Conservation (phyloP, 768 basidiomycete genomes). For the Pisolithus microcarpus region DNA sequence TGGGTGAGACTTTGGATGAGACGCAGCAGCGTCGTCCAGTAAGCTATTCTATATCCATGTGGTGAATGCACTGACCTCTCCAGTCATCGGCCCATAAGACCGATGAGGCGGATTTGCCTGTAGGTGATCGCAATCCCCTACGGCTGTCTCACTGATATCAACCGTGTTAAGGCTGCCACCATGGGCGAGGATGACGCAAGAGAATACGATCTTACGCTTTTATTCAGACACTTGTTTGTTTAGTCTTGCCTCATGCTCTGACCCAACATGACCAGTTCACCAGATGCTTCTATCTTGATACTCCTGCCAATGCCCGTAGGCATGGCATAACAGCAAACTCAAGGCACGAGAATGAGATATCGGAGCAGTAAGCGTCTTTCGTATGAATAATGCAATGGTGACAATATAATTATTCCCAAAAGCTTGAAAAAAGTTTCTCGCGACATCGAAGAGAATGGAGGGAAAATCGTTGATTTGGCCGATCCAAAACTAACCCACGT, state of each 20-base stretch:
- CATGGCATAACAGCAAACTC: conserved; percentile 55
- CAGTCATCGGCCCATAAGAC: conserved; percentile 5
- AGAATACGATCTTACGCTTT: conserved; percentile 71
- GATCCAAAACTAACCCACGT: conserved; percentile 84
- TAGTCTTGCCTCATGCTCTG: neutral
- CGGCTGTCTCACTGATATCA: neutral
- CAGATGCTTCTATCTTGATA: conserved; percentile 88
- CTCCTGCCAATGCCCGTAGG: conserved; percentile 60
- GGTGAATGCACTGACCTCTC: neutral
- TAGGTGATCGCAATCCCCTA: neutral
- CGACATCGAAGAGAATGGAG: conserved; percentile 63
- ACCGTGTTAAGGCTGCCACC: conserved; percentile 28
- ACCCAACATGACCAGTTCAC: neutral
- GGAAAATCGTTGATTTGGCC: conserved; percentile 56
- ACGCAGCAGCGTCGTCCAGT: conserved; percentile 1
- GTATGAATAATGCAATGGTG: neutral
- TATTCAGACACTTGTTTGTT: conserved; percentile 78
- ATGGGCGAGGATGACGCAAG: conserved; percentile 76
- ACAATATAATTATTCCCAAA: neutral
- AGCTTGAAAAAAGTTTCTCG: conserved; percentile 52
- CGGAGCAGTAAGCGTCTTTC: conserved; percentile 39
- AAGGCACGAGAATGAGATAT: conserved; percentile 46
- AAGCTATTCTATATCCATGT: neutral
- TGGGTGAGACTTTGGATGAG: conserved; percentile 15
- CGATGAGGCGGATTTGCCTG: conserved; percentile 1